Evolutionary conservation across 108 stramenopile genomes (phyloP), one percentile per base, ranked within the genome.

Genomic region (Seminavis robusta): DNA sequence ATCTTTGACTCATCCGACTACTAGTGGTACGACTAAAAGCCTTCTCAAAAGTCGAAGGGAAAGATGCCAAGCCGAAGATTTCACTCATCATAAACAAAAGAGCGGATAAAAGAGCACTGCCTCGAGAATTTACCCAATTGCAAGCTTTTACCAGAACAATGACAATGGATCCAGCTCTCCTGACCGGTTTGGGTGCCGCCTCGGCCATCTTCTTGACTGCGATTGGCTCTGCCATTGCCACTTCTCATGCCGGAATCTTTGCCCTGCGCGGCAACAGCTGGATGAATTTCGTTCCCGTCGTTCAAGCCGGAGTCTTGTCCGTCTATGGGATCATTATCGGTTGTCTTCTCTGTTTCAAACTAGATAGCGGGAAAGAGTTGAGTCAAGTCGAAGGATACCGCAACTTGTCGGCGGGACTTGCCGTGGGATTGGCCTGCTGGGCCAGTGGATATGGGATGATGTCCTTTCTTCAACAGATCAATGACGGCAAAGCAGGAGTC

Each of bases 321-420:
- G 62, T 84, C 17, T 84, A 84, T 47, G 83, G 83, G 11, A 44
- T 78, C 21, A 80, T 80, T 32, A 63, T 84, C 28, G 36, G 52
- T 30, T 61, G 71, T 15, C 24, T 80, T 29, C 40, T 84, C 36
- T 48, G 47, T 10, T 33, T 38, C 1, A 74, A 69, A 52, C 28
- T 80, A 9, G 41, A 51, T 21, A 17, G 15, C 17, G 53, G 39
- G 1, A 11, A 28, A 1, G 26, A 19, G 1, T 50, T 80, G 32
- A 41, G 63, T 0, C 26, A 36, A 16, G 48, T n/a, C 1, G 59
- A 76, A 16, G 77, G 78, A 47, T 73, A 68, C 41, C 57, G 64
- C n/a, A 48, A 58, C 65, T 50, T 85, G 21, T 60, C 66, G 3
- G 69, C 78, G 4, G 84, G 84, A 17, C 38, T 85, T 20, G 32